Conservation (phyloP, 1,284 basidiomycete species). For the Sporisorium iseilematis-ciliati region DNA sequence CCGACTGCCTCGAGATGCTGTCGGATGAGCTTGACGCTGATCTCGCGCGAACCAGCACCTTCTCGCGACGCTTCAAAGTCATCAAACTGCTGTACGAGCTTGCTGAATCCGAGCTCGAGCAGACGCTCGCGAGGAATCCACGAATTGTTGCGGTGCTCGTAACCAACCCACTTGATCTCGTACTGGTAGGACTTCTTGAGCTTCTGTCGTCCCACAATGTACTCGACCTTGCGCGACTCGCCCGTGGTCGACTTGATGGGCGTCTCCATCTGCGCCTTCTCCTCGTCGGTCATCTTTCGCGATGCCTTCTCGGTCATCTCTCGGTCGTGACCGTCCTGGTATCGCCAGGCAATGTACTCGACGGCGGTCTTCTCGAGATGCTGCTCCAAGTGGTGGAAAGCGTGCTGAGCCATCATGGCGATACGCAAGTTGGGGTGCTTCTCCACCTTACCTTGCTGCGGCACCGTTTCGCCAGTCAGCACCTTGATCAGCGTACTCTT, state of each 20-base stretch:
- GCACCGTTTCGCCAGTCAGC: conserved; percentile 91
- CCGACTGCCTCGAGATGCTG: conserved; percentile 78
- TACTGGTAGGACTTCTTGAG: conserved; percentile 93
- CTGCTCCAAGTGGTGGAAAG: conserved; percentile 69
- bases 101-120: conserved; percentile 87
- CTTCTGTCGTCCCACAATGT: conserved; percentile 96
- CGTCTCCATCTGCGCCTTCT: conserved; percentile 82
- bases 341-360: conserved; percentile 84
- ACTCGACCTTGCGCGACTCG: conserved; percentile 86
- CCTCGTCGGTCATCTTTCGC: conserved; percentile 88
- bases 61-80: conserved; percentile 90
- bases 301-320: conserved; percentile 90
- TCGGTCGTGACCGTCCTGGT: conserved; percentile 98
- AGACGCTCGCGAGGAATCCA: conserved; percentile 94
- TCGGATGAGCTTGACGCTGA: conserved; percentile 68
- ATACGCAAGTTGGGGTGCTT: conserved; percentile 96
- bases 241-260: conserved; percentile 94
- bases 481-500: conserved; percentile 94
- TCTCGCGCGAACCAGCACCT: conserved; percentile 77
- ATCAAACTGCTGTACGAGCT: conserved; percentile 93
- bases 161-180: conserved; percentile 95
- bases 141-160: conserved; percentile 91
- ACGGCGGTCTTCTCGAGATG: conserved; percentile 68
- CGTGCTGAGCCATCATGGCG: conserved; percentile 96
- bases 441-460: conserved; percentile 92